These are phyloP conservation scores for Phlyctochytrium arcticum DNA, from an alignment of 192 early-diverging fungal species.

Conservation along the genomic window DNA sequence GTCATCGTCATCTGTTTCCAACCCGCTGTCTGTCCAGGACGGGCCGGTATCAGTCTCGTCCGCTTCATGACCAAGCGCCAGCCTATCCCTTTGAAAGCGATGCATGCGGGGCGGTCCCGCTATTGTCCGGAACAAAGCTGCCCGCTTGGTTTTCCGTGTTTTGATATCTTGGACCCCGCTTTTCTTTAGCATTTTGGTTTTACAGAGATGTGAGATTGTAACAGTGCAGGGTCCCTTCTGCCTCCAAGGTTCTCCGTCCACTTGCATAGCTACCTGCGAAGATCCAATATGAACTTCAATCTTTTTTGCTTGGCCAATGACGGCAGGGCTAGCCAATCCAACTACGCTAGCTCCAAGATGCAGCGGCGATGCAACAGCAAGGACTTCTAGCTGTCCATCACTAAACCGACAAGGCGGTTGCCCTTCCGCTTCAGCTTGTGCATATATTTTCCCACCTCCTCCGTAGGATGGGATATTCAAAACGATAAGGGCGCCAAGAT, in stretches of 20 bases:
- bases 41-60: too few species aligned
- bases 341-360: conserved; percentile 32
- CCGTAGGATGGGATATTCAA: conserved; percentile 37
- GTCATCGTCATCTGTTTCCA: too few species aligned
- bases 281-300: conserved; percentile 14
- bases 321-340: conserved; percentile 15
- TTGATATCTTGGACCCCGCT: too few species aligned
- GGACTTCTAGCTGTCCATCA: conserved; percentile 29
- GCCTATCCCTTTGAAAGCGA: too few species aligned
- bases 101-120: too few species aligned
- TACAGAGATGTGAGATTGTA: conserved; percentile 5
- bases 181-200: conserved; percentile 22
- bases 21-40: too few species aligned
- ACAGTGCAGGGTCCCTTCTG: conserved; percentile 29
- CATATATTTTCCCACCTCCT: conserved; percentile 29
- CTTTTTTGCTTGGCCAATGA: conserved; percentile 19
- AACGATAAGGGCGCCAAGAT: conserved; percentile 23
- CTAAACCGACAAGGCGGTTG: conserved; percentile 8
- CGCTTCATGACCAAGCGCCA: too few species aligned
- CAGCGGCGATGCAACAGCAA: conserved; percentile 19
- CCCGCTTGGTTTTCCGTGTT: too few species aligned
- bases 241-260: conserved; percentile 34
- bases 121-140: too few species aligned
- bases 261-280: conserved; percentile 27
- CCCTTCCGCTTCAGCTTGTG: conserved; percentile 24